Evolutionary conservation across 1,139 yeast genomes (phyloP).

Genomic region (Kluyveromyces sp.): DNA sequence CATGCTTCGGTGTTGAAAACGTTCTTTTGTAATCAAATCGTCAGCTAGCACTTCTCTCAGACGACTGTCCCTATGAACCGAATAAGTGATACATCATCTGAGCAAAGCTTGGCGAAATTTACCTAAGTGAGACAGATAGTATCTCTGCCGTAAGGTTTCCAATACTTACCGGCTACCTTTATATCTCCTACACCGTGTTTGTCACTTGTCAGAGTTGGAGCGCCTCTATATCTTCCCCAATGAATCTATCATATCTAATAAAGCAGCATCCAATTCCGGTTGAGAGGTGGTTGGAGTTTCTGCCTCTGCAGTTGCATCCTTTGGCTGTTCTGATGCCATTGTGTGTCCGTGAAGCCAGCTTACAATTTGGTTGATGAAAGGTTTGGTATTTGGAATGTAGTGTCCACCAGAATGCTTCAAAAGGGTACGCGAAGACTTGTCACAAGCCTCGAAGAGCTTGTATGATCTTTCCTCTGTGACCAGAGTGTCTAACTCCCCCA

Average conservation of each 20-base stretch:
- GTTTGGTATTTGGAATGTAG: conserved; percentile 69
- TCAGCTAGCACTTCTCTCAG: too few species aligned
- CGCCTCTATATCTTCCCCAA: conserved; percentile 19
- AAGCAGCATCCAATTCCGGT: conserved; percentile 24
- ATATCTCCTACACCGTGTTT: too few species aligned
- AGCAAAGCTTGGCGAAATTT: too few species aligned
- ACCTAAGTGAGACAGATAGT: too few species aligned
- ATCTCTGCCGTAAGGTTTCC: too few species aligned
- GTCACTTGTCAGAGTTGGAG: too few species aligned
- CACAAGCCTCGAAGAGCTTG: conserved; percentile 49
- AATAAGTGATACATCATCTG: too few species aligned
- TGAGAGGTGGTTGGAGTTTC: neutral
- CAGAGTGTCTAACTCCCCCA: conserved; percentile 85
- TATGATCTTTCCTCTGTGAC: conserved; percentile 68
- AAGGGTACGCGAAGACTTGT: conserved; percentile 40
- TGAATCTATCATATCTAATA: conserved; percentile 27
- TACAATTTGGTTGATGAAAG: conserved; percentile 49
- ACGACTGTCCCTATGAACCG: too few species aligned
- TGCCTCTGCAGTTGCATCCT: neutral
- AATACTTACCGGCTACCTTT: too few species aligned
- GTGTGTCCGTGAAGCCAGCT: conserved; percentile 42
- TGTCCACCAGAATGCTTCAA: conserved; percentile 82
- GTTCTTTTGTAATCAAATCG: too few species aligned
- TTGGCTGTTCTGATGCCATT: conserved; percentile 1
- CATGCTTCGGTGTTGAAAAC: too few species aligned